Base-by-base conservation (phyloP, 257 asterid genomes). In the Capsicum chinense region DNA sequence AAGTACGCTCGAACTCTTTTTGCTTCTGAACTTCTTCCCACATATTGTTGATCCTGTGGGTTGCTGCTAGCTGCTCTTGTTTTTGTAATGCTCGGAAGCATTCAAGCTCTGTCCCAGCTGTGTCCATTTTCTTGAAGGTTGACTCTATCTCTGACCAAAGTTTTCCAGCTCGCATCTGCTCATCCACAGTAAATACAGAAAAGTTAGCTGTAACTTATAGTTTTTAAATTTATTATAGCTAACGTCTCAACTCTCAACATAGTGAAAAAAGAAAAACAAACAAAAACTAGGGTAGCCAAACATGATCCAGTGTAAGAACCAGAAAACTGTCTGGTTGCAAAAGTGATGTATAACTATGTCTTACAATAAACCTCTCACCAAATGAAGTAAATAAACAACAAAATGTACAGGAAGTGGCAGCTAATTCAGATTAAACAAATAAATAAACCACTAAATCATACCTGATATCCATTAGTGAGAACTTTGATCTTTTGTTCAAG, bases 1-100 rank as follows among this genome's bases (percentile, higher is more conserved):
- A 79, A 67, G 83, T 88, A 52, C 86, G 91, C 89, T 97, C 99
- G 0, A 97, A 95, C 79, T 97, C 97, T 90, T 97, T 97, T 89
- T 97, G 99, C 87, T 95, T 97, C 93, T 97, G 98, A 71, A 92
- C 98, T 90, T 97, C 98, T 90, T 97, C 98, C 99, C 99, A 97
- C 26, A 93, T 91, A 83, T 90, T 88, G 85, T 95, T 89, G 83
- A 95, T 91, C 88, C 99, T 91, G 83, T 92, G 90, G 16, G 97
- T 85, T 60, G 98, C 97, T 26, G 98, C 93, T 79, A 90, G 33
- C 26, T 89, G 91, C 84, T 97, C 99, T 92, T 95, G 98, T 88
- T 89, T 91, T 87, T 93, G 97, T 85, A 97, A 83, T 83, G 94
- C 95, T 85, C 85, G 89, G 89, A 95, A 97, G 86, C 98, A 97